Conservation (phyloP, 208 protist species). For the Acanthamoeba healyi region DNA sequence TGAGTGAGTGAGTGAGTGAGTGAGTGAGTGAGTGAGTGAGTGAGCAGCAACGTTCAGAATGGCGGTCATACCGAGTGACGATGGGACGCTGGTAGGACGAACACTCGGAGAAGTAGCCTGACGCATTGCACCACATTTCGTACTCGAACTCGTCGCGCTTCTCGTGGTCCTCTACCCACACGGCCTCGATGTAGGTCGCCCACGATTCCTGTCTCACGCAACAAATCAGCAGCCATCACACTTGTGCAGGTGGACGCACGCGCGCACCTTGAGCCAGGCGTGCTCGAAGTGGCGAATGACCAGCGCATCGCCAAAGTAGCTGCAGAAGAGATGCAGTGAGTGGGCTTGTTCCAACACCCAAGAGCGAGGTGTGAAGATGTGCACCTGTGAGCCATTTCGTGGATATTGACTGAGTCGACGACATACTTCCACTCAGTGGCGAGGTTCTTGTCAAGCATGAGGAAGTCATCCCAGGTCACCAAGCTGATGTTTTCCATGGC, state of each 20-base stretch:
- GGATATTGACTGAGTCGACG: too few relatives aligned
- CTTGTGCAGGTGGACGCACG: too few relatives aligned
- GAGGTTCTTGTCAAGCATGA: too few relatives aligned
- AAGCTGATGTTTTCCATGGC: too few relatives aligned
- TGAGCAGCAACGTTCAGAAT: too few relatives aligned
- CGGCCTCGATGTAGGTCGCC: constrained; percentile 56
- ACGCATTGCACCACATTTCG: constrained; percentile 7
- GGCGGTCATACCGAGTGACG: background rate
- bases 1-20: background rate
- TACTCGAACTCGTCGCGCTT: constrained; percentile 48
- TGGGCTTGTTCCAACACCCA: too few relatives aligned
- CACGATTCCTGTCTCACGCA: constrained; percentile 21
- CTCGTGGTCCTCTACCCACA: constrained; percentile 27
- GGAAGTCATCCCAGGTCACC: too few relatives aligned
- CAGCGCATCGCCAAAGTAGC: constrained; percentile 59
- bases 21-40: background rate
- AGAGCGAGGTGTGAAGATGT: too few relatives aligned
- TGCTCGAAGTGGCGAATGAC: constrained; percentile 68
- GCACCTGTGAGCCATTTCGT: too few relatives aligned
- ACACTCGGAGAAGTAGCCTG: constrained; percentile 41
- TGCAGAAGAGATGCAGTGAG: background rate
- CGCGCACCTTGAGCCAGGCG: constrained; percentile 32
- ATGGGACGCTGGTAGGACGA: constrained; percentile 45
- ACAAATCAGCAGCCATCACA: background rate
- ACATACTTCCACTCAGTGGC: too few relatives aligned